Conservation (phyloP, 1,139 yeast genomes). For the Yamadazyma buinensis region DNA sequence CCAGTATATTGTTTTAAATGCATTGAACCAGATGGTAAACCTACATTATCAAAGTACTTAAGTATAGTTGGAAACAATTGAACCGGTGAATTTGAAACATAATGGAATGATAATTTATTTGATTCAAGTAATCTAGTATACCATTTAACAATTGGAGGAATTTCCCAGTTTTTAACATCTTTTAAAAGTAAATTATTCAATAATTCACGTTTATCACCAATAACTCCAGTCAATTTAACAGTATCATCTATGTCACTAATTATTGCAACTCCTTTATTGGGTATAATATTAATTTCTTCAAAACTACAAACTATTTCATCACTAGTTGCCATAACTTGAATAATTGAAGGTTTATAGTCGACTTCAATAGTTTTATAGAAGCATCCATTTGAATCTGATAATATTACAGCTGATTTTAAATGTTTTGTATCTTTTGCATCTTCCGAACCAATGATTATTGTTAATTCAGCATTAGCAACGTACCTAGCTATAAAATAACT, state of each 20-base stretch:
- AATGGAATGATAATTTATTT: conserved; percentile 62
- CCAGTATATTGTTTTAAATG: conserved; percentile 88
- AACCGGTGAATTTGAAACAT: conserved; percentile 95
- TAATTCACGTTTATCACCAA: conserved; percentile 80
- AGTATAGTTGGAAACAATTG: conserved; percentile 68
- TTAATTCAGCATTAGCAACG: conserved; percentile 51
- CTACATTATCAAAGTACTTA: conserved; percentile 51
- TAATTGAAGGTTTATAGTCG: conserved; percentile 51
- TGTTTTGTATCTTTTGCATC: conserved; percentile 16
- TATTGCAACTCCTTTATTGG: conserved; percentile 57
- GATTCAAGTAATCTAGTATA: conserved; percentile 39
- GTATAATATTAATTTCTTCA: conserved; percentile 41
- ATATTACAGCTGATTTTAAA: conserved; percentile 22
- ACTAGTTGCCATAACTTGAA: conserved; percentile 36
- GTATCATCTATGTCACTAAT: conserved; percentile 97
- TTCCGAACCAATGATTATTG: conserved; percentile 49
- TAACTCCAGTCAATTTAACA: conserved; percentile 81
- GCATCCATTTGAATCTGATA: conserved; percentile 60
- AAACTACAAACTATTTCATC: conserved; percentile 47
- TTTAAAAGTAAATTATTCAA: conserved; percentile 73
- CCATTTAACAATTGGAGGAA: conserved; percentile 76
- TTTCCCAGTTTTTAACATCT: conserved; percentile 59
- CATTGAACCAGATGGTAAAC: conserved; percentile 72
- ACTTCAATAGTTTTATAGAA: conserved; percentile 49
- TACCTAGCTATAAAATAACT: conserved; percentile 58